Evolutionary conservation across 441 rosid genomes (phyloP), one percentile per base, ranked within the genome.

Genomic region (Eutrema salsugineum): DNA sequence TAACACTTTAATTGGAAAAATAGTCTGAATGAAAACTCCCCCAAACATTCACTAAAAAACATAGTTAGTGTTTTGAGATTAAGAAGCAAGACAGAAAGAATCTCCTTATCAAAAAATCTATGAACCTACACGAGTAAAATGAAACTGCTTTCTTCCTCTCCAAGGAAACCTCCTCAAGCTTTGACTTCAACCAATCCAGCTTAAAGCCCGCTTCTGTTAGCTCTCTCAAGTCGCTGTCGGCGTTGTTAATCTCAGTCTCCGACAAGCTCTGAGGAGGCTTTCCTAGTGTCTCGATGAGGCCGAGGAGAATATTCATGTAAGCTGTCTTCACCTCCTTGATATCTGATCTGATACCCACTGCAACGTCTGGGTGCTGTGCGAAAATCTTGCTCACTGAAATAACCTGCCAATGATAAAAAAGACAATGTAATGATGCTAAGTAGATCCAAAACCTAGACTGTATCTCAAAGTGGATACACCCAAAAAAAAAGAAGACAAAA

Each of bases 211-310:
- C 58, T 16, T 69, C 43, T 20, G 51, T 39, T 17, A 70, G 30
- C 51, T 60, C 67, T 2, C 0, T 48, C 60, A 60, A 17, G 4
- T 70, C 60, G 8, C n/a, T 49, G 2, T 70, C 28, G 27, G 67
- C 74, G 36, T 68, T 68, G 15, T 17, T 56, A 20, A 68, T 17
- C 17, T 68, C 73, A 57, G 39, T 46, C 57, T 46, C 66, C 17
- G 58, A 57, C 28, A 69, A 57, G 62, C 65, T 68, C 9, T 46
- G 57, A 42, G 48, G 65, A 16, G 14, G 15, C 57, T 57, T 46
- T 57, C 12, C 10, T 0, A 68, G n/a, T 57, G 65, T 57, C 12
- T 46, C 11, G 10, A 44, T 15, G 14, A 68, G 75, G 11, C 38
- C 61, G 14, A 60, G 43, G 42, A 70, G 61, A 39, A 70, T 17